Evolutionary conservation across 2,329 filamentous ascomycete species (phyloP).

Genomic region (Aspergillus pseudoviridinutans): DNA sequence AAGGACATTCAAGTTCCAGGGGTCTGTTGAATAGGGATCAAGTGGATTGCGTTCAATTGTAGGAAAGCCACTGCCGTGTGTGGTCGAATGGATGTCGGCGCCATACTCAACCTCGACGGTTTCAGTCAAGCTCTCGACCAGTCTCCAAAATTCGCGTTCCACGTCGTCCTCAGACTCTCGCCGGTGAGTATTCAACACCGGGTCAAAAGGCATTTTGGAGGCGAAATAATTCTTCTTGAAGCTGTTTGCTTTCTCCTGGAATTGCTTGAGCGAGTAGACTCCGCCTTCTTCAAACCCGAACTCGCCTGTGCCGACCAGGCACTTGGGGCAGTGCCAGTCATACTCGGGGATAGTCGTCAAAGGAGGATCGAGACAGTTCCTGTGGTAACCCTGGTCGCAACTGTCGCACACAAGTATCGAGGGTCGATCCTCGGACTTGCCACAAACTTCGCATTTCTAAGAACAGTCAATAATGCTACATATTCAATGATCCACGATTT

Average conservation of each 20-base stretch:
- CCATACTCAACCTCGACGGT: conserved; percentile 98
- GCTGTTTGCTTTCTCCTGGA: conserved; percentile 90
- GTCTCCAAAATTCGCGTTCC: conserved; percentile 92
- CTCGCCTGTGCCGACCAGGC: conserved; percentile 90
- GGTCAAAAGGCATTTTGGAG: conserved; percentile 82
- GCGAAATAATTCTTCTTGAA: conserved; percentile 96
- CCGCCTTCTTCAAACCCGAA: conserved; percentile 97
- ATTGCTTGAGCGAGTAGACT: conserved; percentile 89
- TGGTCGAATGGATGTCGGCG: conserved; percentile 96
- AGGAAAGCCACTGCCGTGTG: conserved; percentile 94
- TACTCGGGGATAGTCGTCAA: conserved; percentile 71
- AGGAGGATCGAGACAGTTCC: conserved; percentile 81
- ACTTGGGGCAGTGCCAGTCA: conserved; percentile 95
- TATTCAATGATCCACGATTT: conserved; percentile 4
- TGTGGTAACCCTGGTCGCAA: conserved; percentile 86
- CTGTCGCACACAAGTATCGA: conserved; percentile 81
- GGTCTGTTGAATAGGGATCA: conserved; percentile 81
- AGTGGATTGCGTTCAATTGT: conserved; percentile 87
- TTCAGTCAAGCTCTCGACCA: conserved; percentile 90
- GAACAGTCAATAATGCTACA: conserved; percentile 22
- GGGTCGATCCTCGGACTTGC: conserved; percentile 67
- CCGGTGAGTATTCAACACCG: conserved; percentile 72
- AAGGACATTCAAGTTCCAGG: conserved; percentile 93
- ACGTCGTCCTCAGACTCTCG: conserved; percentile 92
- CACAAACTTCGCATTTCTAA: conserved; percentile 81